Evolutionary conservation across 2,329 filamentous ascomycete genomes (phyloP), one percentile per base, ranked within the genome.

Genomic region (Raffaelea ambrosiae): DNA sequence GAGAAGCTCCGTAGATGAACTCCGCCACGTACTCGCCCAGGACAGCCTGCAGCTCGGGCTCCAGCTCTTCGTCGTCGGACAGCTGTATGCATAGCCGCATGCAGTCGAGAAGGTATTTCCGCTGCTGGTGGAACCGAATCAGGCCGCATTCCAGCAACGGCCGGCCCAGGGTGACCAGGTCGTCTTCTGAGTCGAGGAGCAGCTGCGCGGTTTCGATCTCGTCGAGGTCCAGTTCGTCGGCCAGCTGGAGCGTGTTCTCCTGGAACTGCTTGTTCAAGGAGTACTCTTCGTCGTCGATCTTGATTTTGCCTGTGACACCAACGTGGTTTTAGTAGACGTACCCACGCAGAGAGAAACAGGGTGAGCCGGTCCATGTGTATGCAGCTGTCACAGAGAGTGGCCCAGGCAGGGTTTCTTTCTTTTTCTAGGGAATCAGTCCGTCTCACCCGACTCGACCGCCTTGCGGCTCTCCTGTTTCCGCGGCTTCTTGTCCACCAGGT

Each of bases 171-270:
- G 78, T 71, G 40, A 78, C 72, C 16, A 81, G 74, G 56, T 90
- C 83, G 35, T 81, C 76, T 60, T 87, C 78, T 18, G 86, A 82
- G 48, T 84, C 81, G 45, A 94, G 70, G 49, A 95, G 79, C 44
- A 93, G 77, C 55, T 77, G 76, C 10, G 88, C 86, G 18, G 91
- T 85, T 57, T 93, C 80, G 49, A 95, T 63, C 66, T 98, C 94
- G 66, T 98, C 90, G 46, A 98, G 73, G 58, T 95, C 83, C 52
- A 96, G 73, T 56, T 88, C 87, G 64, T 97, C 90, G 48, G 91
- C 86, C 35, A 98, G 73, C 57, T 88, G 79, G 29, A 95, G 73
- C 21, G 83, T 79, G 56, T 84, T 81, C 64, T 95, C 84, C 60
- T 91, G 82, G 66, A 98, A 97, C 53, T 88, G 83, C 48, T 86